phyloP scores from a whole-genome alignment of 148 eudicot species.

The Camellia sinensis region DNA sequence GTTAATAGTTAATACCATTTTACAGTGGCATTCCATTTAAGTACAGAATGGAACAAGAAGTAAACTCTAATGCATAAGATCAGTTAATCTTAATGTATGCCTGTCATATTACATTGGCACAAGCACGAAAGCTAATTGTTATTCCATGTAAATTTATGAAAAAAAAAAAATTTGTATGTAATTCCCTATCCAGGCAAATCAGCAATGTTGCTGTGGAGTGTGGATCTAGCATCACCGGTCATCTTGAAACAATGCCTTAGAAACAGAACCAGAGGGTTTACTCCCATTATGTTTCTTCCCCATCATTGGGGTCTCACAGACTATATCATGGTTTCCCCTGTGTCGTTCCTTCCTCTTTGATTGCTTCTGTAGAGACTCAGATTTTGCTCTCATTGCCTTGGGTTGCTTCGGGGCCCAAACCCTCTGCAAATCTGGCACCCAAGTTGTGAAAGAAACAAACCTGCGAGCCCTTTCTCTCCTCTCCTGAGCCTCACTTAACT shows the following conservation, averaged over 20 bases:
- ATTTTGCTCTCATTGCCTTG: constrained; percentile 42
- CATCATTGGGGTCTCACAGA: constrained; percentile 75
- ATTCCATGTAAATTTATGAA: background rate
- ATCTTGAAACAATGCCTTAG: constrained; percentile 77
- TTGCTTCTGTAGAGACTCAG: constrained; percentile 35
- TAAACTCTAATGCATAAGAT: constrained; percentile 7
- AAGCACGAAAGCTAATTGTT: background rate
- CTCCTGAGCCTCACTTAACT: constrained; percentile 63
- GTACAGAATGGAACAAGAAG: background rate
- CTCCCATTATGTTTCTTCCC: constrained; percentile 40
- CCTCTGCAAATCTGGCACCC: constrained; percentile 77
- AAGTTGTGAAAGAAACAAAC: constrained; percentile 54
- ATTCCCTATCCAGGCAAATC: background rate
- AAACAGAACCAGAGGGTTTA: constrained; percentile 36
- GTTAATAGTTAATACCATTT: background rate
- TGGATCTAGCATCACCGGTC: constrained; percentile 13
- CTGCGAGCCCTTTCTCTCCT: constrained; percentile 71
- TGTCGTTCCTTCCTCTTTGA: constrained; percentile 49
- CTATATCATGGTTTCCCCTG: constrained; percentile 46
- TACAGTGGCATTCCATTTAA: background rate
- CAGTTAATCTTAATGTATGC: constrained; percentile 2
- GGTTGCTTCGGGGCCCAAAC: constrained; percentile 91
- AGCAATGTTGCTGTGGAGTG: background rate
- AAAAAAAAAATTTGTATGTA: background rate
- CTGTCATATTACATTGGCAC: constrained; percentile 5